Percentiles rank a stretch among this genome's conserved stretches.
These are phyloP conservation scores for Diaporthe capsici DNA, from an alignment of 2,329 filamentous ascomycete species.

Conservation along the genomic window DNA sequence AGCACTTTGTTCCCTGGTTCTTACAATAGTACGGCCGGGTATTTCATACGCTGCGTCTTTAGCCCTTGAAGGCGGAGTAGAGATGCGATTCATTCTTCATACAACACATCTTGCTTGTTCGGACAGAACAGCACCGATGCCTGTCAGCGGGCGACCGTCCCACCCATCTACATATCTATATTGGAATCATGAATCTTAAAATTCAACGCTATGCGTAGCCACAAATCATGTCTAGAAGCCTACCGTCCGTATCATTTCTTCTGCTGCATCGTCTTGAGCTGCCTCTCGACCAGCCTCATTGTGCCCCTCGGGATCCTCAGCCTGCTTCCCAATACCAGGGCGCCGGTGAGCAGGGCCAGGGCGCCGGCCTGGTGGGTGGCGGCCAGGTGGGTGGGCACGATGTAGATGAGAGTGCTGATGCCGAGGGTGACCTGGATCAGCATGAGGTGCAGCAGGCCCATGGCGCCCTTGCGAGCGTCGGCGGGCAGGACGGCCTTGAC, in stretches of 20 bases:
- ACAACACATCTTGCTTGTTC: not conserved
- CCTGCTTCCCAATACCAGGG: conserved; percentile 83
- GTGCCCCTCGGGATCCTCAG: conserved; percentile 80
- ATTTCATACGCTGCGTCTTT: not conserved
- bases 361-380: conserved; percentile 94
- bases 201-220: conserved; percentile 32
- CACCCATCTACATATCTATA: conserved; percentile 6
- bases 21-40: not conserved
- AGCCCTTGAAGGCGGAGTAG: not conserved
- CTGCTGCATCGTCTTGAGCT: conserved; percentile 49
- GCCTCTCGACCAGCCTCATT: conserved; percentile 70
- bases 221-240: conserved; percentile 9
- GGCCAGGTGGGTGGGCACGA: conserved; percentile 90
- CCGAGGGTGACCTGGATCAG: conserved; percentile 87
- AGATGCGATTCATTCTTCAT: conserved; percentile 9
- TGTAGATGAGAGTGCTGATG: conserved; percentile 91
- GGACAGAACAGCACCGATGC: not conserved
- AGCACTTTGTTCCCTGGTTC: not conserved
- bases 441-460: conserved; percentile 87
- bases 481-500: conserved; percentile 71
- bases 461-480: conserved; percentile 76
- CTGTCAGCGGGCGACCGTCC: not conserved
- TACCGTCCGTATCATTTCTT: conserved; percentile 3
- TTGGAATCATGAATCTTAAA: conserved; percentile 29
- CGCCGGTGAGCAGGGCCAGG: conserved; percentile 86